These are phyloP conservation scores for Neofusicoccum laricinum DNA, from an alignment of 2,329 filamentous ascomycete species.

Conservation along the genomic window DNA sequence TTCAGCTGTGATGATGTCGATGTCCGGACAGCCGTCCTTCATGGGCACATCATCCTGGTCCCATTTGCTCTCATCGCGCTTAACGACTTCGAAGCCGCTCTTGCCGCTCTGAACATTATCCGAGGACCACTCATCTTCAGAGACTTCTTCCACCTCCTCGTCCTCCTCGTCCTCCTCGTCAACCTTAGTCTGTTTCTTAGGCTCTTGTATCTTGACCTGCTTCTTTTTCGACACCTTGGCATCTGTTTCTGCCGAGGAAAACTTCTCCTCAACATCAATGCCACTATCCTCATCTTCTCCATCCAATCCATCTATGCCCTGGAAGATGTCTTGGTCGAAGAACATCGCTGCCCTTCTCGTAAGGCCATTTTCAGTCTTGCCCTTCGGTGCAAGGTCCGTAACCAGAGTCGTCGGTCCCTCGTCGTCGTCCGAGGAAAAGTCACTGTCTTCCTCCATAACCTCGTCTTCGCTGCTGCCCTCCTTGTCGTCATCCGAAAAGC, in stretches of 20 bases:
- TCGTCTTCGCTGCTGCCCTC: conserved; percentile 58
- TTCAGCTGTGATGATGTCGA: conserved; percentile 98
- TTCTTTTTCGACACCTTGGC: conserved; percentile 21
- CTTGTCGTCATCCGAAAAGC: conserved; percentile 66
- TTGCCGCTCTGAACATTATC: conserved; percentile 35
- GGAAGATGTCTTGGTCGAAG: conserved; percentile 94
- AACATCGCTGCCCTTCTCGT: conserved; percentile 84
- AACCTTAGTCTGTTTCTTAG: conserved; percentile 13
- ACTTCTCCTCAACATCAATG: conserved; percentile 36
- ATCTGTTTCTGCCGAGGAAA: conserved; percentile 17
- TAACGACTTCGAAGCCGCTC: conserved; percentile 61
- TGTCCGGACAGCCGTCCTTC: conserved; percentile 69
- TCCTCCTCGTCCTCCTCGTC: not conserved
- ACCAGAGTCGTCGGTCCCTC: conserved; percentile 52
- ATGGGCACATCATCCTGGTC: conserved; percentile 62
- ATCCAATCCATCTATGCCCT: conserved; percentile 68
- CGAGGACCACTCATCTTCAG: conserved; percentile 29
- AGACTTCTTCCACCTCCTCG: conserved; percentile 18
- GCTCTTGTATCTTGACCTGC: conserved; percentile 19
- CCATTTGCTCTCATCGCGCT: conserved; percentile 58
- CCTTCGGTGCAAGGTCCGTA: conserved; percentile 59
- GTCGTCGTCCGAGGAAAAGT: conserved; percentile 59
- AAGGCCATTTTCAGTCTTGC: conserved; percentile 56
- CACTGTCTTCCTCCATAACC: conserved; percentile 58
- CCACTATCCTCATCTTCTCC: conserved; percentile 43